Percentiles rank a stretch among this genome's conserved stretches.
Evolutionary conservation across 2,329 filamentous ascomycete species (phyloP).

Genomic region (Verticillium klebahnii): DNA sequence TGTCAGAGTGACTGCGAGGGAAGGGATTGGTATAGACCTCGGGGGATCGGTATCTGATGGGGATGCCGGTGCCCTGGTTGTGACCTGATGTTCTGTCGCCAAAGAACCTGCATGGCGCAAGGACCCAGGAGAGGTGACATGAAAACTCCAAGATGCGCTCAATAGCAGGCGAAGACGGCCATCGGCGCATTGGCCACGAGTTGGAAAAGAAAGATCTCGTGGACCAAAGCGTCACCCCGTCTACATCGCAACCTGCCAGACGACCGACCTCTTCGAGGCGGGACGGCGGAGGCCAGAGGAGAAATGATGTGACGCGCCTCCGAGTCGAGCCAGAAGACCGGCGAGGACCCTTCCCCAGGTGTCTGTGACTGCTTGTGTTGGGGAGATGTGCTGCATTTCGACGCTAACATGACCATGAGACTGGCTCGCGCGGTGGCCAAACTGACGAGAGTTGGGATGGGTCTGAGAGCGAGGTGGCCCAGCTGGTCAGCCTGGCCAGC

Average conservation of each 20-base stretch:
- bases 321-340: neutral
- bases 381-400: neutral
- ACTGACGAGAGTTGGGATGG: neutral
- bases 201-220: neutral
- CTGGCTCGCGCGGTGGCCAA: neutral
- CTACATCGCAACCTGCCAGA: too few relatives aligned
- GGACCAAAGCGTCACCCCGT: neutral
- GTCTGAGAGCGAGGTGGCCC: neutral
- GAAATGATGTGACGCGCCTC: neutral
- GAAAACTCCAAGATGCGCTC: too few relatives aligned
- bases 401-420: neutral
- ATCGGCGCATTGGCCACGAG: too few relatives aligned
- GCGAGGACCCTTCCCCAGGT: neutral
- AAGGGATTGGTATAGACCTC: neutral
- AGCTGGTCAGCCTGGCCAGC: neutral
- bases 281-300: neutral
- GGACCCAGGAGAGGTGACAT: too few relatives aligned
- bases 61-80: neutral
- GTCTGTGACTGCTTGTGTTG: neutral
- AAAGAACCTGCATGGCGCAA: too few relatives aligned
- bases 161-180: too few relatives aligned
- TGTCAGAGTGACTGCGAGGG: neutral
- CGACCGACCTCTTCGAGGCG: neutral
- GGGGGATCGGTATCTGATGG: neutral
- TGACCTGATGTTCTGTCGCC: too few relatives aligned